Evolutionary conservation across 208 protist genomes (phyloP).

Genomic region (Perkinsela sp.): DNA sequence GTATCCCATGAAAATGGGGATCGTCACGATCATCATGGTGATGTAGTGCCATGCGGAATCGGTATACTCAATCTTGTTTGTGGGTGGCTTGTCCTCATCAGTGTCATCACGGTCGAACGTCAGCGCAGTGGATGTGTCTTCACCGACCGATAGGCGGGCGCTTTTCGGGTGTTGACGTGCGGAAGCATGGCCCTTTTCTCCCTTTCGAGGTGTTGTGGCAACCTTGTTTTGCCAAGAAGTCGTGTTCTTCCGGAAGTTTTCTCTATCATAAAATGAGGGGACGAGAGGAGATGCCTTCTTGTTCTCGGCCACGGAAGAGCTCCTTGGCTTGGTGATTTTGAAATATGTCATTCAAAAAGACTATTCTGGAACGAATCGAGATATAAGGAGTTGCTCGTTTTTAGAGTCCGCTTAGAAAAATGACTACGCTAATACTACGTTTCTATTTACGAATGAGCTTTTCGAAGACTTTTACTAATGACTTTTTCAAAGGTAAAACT

Average conservation of each 20-base stretch:
- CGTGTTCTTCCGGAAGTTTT: neutral
- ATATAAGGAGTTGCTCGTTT: constrained; percentile 1
- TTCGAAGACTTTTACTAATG: too few relatives aligned
- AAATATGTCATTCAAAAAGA: neutral
- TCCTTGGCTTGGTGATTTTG: neutral
- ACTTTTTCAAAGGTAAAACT: too few relatives aligned
- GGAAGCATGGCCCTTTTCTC: neutral
- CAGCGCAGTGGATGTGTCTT: neutral
- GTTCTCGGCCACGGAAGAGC: neutral
- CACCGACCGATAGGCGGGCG: neutral
- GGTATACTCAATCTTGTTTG: neutral
- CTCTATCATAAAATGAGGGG: neutral
- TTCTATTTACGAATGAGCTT: too few relatives aligned
- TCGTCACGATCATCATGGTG: constrained; percentile 3
- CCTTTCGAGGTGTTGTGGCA: neutral
- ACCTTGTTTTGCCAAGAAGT: neutral
- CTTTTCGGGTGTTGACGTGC: neutral
- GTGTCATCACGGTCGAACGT: neutral
- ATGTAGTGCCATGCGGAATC: neutral
- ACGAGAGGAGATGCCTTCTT: neutral
- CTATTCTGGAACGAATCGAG: too few relatives aligned
- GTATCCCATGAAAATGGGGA: constrained; percentile 5
- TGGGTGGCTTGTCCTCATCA: neutral
- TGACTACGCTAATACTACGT: too few relatives aligned
- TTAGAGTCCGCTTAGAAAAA: too few relatives aligned